Evolutionary conservation across 2,329 filamentous ascomycete genomes (phyloP).

Genomic region (Cercospora berteroae): DNA sequence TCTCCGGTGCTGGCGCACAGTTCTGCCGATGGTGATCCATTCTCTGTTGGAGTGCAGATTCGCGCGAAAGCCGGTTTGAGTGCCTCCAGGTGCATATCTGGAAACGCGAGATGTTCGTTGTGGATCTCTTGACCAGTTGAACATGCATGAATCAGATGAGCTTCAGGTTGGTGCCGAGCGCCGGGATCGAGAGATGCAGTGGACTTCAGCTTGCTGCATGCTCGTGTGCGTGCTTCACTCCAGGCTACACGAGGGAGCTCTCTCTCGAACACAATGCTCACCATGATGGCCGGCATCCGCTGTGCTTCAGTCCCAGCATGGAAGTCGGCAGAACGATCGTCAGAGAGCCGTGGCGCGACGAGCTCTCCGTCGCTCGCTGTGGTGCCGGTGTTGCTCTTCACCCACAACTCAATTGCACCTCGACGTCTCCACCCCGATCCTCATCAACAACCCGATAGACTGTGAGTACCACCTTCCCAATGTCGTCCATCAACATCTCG

Average conservation of each 20-base stretch:
- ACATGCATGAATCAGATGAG: not conserved
- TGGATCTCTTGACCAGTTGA: not conserved
- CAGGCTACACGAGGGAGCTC: not conserved
- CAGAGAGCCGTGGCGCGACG: not conserved
- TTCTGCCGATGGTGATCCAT: not conserved
- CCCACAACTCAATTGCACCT: not conserved
- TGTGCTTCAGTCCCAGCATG: not conserved
- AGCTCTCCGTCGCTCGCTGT: not conserved
- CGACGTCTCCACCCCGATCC: not conserved
- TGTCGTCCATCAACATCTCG: not conserved
- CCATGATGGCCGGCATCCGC: not conserved
- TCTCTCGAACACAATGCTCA: not conserved
- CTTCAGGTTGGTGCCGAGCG: not conserved
- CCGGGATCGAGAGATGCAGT: not conserved
- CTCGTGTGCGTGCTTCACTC: not conserved
- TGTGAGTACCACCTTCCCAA: not conserved
- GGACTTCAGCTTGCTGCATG: not conserved
- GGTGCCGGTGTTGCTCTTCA: not conserved
- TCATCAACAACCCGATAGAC: not conserved
- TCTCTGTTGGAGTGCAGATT: not conserved
- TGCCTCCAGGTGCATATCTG: not conserved
- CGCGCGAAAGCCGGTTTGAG: not conserved
- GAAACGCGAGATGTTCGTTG: not conserved
- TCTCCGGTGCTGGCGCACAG: not conserved
- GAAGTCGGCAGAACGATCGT: not conserved